Base-by-base conservation (phyloP, 2,329 filamentous ascomycete species). In the Mariannaea elegans region DNA sequence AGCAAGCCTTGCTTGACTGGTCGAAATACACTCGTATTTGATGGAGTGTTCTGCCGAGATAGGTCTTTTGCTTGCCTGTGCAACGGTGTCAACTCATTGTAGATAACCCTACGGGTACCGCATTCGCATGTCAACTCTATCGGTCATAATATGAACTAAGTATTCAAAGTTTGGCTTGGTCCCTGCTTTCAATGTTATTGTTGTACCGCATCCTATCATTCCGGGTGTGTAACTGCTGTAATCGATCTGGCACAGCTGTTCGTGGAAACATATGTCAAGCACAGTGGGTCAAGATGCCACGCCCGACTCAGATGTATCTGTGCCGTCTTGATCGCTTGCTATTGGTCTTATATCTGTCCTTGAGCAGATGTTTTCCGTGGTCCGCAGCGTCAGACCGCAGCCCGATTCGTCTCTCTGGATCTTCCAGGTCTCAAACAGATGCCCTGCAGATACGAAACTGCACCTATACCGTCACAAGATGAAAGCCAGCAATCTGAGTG, bases 401-500 rank as follows among this genome's bases (percentile, higher is more conserved):
- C 16, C 24, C 12, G 23, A 13, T 38, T 27, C 23, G 16, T 14
- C 36, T 19, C 13, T 38, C 16, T 21, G 46, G 34, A 24, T 31
- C 34, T 39, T 19, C 50, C 21, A 21, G 42, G 34, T 41, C 47
- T 51, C 13, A 39, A 38, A 45, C 18, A 32, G 24, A 10, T 10
- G 41, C 16, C n/a, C 39, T 56, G 53, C 54, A 49, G 46, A 38
- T 44, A 50, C 54, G 38, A 38, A 19, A 27, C 24, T 27, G 9
- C 24, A 5, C 24, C 9, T 27, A 9, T 27, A 27, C 9, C 5
- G 24, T 6, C 9, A 9, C 5, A 27, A 27, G 24, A 27, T 34
- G 4, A 14, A 14, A 34, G 4, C 32, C 13, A 34, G 32, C 7
- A 12, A 13, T 34, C 32, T 34, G 32, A 12, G 16, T 41, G 9